Evolutionary conservation across 2,329 filamentous ascomycete species (phyloP), one percentile per base, ranked within the genome.

Genomic region (Diaporthe vexans): DNA sequence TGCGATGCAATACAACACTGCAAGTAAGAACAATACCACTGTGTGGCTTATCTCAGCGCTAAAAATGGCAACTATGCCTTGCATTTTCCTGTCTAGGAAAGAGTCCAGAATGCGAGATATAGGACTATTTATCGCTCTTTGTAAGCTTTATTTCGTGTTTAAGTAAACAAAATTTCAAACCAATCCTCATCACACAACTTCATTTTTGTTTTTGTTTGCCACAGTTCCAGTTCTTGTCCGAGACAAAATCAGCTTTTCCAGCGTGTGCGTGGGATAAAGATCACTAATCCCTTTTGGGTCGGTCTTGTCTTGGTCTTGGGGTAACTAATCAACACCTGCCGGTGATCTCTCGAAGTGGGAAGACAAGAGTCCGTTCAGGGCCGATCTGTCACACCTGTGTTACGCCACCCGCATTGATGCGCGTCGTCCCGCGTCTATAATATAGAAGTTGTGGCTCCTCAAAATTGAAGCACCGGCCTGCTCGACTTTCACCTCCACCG

Each of bases 1-100:
- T 61, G 21, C 46, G 21, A 51, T 51, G 46, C 46, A 51, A 21
- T 57, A n/a, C 54, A 24, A 15, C 37, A 24, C 58, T 46, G n/a
- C 58, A 46, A 24, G 37, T 61, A 29, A 61, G n/a, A 61, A 21
- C 37, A 29, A 43, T 61, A 61, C 58, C 58, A 61, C 58, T 46
- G 33, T 13, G 19, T 10, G 15, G 37, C 58, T 61, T 61, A 61
- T 40, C 58, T 61, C 58, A 61, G 58, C 58, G 21, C 58, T 61
- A 61, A 61, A 46, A 17, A 61, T 35, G 58, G 19, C 10, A 26
- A 26, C n/a, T 17, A 19, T 2, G 10, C 11, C 24, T 26, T 8
- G 37, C 29, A 35, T 51, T 7, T n/a, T 21, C 21, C 10, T 51
- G 1, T 4, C 8, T 10, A 8, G 21, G 21, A n/a, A 24, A 11